Conservation (phyloP, 805 yeast genomes). For the Metschnikowia vanudenii region DNA sequence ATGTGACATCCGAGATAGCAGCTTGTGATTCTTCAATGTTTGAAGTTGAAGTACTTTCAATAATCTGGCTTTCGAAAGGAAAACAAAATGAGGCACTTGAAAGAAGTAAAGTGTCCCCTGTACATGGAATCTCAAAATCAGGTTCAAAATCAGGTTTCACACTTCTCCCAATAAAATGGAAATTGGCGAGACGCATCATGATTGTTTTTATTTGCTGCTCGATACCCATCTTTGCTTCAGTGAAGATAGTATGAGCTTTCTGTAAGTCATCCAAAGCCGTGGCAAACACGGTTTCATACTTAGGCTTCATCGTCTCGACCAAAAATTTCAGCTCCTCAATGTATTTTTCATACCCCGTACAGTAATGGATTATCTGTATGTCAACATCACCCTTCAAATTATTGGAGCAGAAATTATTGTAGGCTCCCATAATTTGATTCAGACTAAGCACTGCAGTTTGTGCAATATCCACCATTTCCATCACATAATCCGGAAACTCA, state of each 20-base stretch:
- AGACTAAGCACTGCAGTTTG: not conserved
- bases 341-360: not conserved
- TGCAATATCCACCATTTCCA: not conserved
- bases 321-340: not conserved
- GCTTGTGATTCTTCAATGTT: not conserved
- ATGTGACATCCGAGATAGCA: not conserved
- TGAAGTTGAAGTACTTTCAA: not conserved
- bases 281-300: not conserved
- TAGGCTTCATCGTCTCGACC: not conserved
- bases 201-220: not conserved
- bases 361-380: not conserved
- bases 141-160: not conserved
- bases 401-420: not conserved
- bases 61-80: not conserved
- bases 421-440: not conserved
- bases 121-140: not conserved
- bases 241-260: not conserved
- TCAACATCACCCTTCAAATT: not conserved
- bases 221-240: not conserved
- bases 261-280: conserved; percentile 1
- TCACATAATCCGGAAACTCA: not conserved
- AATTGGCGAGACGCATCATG: not conserved
- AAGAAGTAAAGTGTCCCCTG: not conserved
- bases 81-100: not conserved
- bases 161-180: not conserved